Evolutionary conservation across 2,329 filamentous ascomycete genomes (phyloP), one percentile per base, ranked within the genome.

Genomic region (Pseudogymnoascus sp.): DNA sequence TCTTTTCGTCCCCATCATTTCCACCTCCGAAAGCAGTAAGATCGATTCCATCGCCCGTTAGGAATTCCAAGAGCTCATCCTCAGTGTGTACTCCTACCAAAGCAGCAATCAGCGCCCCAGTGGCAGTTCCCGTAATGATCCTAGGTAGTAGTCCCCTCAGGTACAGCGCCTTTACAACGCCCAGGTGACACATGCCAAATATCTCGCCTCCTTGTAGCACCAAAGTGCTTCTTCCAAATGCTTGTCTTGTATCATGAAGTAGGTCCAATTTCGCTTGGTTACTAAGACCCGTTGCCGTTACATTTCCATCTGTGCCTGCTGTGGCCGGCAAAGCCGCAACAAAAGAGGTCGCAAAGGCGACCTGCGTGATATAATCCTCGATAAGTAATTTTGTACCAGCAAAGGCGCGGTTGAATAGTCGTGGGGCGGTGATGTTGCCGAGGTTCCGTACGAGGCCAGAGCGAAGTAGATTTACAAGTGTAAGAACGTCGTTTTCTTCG

Each of bases 101-200:
- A 11, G 91, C 91, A 1, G 91, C 92, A 65, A 96, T 93, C 68
- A 97, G 77, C 7, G 92, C 93, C 12, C 93, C 93, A 0, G 91
- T 96, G 3, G 89, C 92, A 1, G 91, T 96, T 7, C 93, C 93
- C 0, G 91, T 91, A 67, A 97, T 92, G 68, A 97, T 96, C 43
- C 91, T 84, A 3, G 94, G 93, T 50, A 97, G 78, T 14, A 97
- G 76, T 0, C 90, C 90, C 28, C 89, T 83, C 36, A 91, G 75
- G 73, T 92, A 90, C 39, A 97, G 77, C 1, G 91, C 91, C 71
- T 93, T 96, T 38, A 96, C 89, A 5, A 97, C 91, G 6, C 92
- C 92, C 4, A 97, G 74, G 73, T 97, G 93, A 68, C 90, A 96
- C 8, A 96, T 76, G 1, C 92, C 92, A 69, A 97, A 96, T 62